Conservation (phyloP, 2,329 filamentous ascomycete species). For the Ascochyta fabae region DNA sequence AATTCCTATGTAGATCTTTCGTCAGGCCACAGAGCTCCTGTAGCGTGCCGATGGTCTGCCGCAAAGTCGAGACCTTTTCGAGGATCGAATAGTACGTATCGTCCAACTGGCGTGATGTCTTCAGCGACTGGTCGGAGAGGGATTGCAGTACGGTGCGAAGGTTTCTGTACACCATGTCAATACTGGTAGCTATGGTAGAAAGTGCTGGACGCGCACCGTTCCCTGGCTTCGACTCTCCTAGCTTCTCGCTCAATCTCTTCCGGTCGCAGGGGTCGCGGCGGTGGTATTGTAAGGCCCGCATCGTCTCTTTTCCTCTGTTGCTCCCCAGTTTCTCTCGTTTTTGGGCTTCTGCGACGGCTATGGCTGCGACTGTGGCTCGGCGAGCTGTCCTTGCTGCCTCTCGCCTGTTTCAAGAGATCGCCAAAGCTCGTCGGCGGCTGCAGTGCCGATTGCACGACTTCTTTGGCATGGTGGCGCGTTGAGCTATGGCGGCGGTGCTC, state of each 20-base stretch:
- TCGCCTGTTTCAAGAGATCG: constrained; percentile 49
- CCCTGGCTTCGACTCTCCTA: constrained; percentile 43
- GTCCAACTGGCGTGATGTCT: constrained; percentile 71
- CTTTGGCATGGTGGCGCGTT: constrained; percentile 46
- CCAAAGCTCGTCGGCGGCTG: constrained; percentile 55
- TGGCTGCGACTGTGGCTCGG: constrained; percentile 39
- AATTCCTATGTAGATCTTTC: constrained; percentile 63
- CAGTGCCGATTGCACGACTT: constrained; percentile 54
- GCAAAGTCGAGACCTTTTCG: constrained; percentile 70
- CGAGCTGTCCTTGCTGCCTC: constrained; percentile 39
- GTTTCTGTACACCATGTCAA: constrained; percentile 42
- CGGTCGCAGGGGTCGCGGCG: constrained; percentile 42
- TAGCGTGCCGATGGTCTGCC: constrained; percentile 68
- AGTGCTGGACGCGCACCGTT: constrained; percentile 41
- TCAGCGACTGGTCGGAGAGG: constrained; percentile 66
- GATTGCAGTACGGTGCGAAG: constrained; percentile 50
- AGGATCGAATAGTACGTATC: constrained; percentile 76
- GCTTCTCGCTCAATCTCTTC: constrained; percentile 51
- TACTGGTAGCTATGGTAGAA: background rate
- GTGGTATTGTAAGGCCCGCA: constrained; percentile 22
- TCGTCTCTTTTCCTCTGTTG: background rate
- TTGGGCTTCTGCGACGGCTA: constrained; percentile 24
- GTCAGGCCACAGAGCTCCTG: constrained; percentile 71
- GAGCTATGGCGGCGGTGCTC: constrained; percentile 40
- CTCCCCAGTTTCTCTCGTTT: constrained; percentile 3